Percentiles rank a stretch among this genome's conserved stretches.
Conservation (phyloP, 116 monocot species). For the Cymodocea nodosa region DNA sequence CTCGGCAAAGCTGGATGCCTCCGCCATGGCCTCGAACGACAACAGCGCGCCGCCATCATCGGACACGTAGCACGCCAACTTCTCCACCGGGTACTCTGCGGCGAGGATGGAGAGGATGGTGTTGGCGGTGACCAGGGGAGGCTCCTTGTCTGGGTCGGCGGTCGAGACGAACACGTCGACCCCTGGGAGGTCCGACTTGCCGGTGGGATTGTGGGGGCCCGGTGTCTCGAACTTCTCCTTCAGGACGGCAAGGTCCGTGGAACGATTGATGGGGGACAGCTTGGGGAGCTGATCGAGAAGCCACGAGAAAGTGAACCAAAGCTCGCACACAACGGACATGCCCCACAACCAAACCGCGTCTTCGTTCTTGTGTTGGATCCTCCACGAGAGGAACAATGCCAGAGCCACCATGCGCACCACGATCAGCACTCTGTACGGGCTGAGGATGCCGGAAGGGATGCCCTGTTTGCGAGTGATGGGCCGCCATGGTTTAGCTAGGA, state of each 20-base stretch:
- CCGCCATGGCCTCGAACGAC: constrained; percentile 85
- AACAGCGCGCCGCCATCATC: constrained; percentile 89
- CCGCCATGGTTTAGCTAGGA: constrained; percentile 29
- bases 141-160: constrained; percentile 90
- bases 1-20: constrained; percentile 84
- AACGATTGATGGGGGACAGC: constrained; percentile 77
- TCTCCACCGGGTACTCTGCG: constrained; percentile 89
- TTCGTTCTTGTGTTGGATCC: constrained; percentile 71
- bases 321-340: constrained; percentile 74
- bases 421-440: constrained; percentile 94
- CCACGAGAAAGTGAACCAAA: constrained; percentile 97
- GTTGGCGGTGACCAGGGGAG: constrained; percentile 90
- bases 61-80: constrained; percentile 89
- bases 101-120: constrained; percentile 96
- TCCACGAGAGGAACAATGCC: constrained; percentile 86
- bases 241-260: constrained; percentile 68
- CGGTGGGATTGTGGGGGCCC: constrained; percentile 67
- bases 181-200: constrained; percentile 82
- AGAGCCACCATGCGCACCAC: constrained; percentile 58
- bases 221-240: constrained; percentile 71
- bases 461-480: constrained; percentile 75
- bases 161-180: constrained; percentile 91
- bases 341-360: constrained; percentile 92
- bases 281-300: constrained; percentile 96
- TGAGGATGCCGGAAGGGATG: constrained; percentile 84